Evolutionary conservation across 805 yeast genomes (phyloP), one percentile per base, ranked within the genome.

Genomic region (Metschnikowia arizonensis): DNA sequence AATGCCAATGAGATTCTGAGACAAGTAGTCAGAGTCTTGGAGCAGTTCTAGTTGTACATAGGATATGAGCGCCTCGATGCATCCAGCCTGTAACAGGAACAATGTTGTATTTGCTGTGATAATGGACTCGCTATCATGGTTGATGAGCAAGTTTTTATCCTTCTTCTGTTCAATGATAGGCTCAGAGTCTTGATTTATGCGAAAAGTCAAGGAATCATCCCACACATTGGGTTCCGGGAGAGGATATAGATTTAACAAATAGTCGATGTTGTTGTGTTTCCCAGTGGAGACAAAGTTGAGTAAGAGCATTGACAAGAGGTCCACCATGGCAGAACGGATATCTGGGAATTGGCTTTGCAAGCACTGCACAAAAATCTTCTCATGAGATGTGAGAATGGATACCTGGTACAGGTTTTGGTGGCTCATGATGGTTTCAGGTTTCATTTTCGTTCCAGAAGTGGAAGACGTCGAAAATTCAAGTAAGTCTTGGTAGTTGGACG

Each of bases 1-100:
- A 33, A 69, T 61, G 3, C 21, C 39, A 2, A 55, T 35, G 24
- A 69, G 43, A 23, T 63, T 64, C 5, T 43, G 34, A 0, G 74
- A 54, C 25, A 69, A 58, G 44, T 54, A 71, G n/a, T 68, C 72
- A 1, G 62, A 53, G 40, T 66, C 59, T 45, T 68, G 75, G 39
- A 69, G 63, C 49, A 65, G 72, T 46, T 68, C 71, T 14, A 72
- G 56, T 50, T 71, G 75, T 28, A 68, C 50, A 46, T 68, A 70
- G 33, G 66, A 50, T 5, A 70, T 54, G 14, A 71, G 39, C 0
- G 72, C 44, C 49, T 69, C 73, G 7, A 61, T 56, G 1, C 63
- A 46, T 11, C 73, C 66, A 1, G 61, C 50, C 44, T 69, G 72
- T 25, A 50, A 51, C 14, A 65, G 53, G 5, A 52, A 42, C 19